These are phyloP conservation scores for Geotrichum reessii DNA, from an alignment of 1,139 yeast genomes.

Conservation along the genomic window DNA sequence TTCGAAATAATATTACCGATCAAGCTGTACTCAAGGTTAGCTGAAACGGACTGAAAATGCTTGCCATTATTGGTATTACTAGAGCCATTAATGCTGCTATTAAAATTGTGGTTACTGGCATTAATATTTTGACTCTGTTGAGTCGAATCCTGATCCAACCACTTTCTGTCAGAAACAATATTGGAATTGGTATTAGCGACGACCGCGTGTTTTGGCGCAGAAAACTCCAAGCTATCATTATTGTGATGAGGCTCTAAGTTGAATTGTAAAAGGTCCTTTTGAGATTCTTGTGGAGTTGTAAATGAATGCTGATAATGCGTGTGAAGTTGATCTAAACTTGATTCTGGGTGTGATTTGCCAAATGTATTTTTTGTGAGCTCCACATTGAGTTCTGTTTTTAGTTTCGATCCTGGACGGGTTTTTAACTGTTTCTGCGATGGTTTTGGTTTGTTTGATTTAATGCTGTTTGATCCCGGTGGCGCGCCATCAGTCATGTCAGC, in stretches of 20 bases:
- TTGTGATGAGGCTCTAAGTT: not conserved
- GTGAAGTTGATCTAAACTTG: not conserved
- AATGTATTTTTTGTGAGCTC: not conserved
- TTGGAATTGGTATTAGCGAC: not conserved
- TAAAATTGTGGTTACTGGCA: too few species aligned
- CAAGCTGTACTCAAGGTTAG: slow-evolving; percentile 71
- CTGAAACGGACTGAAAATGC: slow-evolving; percentile 64
- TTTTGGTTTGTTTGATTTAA: not conserved
- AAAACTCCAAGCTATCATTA: not conserved
- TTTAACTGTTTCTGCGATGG: not conserved
- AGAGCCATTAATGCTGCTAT: not conserved
- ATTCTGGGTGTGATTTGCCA: not conserved
- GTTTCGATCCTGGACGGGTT: not conserved
- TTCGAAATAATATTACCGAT: slow-evolving; percentile 54
- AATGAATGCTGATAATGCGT: not conserved
- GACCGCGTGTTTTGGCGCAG: not conserved
- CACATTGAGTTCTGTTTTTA: not conserved
- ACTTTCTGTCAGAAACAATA: not conserved
- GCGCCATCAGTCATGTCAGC: slow-evolving; percentile 30
- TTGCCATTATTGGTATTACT: not conserved
- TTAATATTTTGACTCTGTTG: not conserved
- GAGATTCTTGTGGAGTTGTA: not conserved
- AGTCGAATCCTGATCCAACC: not conserved
- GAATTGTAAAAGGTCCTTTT: not conserved
- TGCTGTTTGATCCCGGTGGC: not conserved